phyloP scores from a whole-genome alignment of 2,329 filamentous ascomycete species.

The Alternaria solani region DNA sequence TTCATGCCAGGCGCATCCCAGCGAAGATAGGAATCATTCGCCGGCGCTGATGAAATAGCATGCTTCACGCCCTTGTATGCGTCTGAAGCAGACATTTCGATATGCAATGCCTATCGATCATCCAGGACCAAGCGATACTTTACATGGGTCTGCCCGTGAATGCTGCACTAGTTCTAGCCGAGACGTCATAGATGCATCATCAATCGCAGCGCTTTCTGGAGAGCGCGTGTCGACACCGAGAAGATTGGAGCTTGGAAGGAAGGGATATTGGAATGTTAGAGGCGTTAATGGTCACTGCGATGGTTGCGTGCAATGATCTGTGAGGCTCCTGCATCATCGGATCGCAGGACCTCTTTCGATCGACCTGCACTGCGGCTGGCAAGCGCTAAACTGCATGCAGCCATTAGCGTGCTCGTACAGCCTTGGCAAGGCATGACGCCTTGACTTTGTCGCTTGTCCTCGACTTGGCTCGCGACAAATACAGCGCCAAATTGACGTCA shows the following conservation, averaged over 20 bases:
- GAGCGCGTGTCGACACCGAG: neutral
- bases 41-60: constrained; percentile 27
- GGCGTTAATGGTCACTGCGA: neutral
- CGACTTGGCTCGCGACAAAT: neutral
- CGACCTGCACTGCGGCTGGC: neutral
- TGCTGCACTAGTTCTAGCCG: neutral
- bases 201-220: neutral
- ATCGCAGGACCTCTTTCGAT: neutral
- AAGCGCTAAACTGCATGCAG: neutral
- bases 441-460: constrained; percentile 11
- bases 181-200: constrained; percentile 23
- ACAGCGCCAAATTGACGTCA: constrained; percentile 17
- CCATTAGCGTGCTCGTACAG: neutral
- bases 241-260: neutral
- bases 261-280: neutral
- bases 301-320: neutral
- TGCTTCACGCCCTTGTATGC: constrained; percentile 20
- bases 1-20: constrained; percentile 49
- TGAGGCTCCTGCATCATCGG: constrained; percentile 2
- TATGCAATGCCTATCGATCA: neutral
- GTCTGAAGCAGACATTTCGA: constrained; percentile 13
- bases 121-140: neutral
- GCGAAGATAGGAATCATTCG: constrained; percentile 31
- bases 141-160: neutral
- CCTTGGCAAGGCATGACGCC: constrained; percentile 7